Conservation (phyloP, 495 filamentous ascomycete genomes). For the Sphaerosporella brunnea region DNA sequence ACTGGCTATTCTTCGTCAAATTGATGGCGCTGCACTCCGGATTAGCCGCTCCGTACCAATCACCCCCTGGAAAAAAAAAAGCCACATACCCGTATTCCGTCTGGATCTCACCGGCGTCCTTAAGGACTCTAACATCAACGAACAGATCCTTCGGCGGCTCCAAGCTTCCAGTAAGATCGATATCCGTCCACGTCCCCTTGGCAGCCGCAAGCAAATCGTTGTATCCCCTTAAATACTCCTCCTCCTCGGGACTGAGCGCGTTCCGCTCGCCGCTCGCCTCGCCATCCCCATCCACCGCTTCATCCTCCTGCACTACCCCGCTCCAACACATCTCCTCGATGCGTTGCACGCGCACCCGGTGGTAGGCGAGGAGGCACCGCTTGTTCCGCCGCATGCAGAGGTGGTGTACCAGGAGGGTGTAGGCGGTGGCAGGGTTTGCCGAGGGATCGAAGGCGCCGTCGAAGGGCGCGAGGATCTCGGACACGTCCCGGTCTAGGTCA, state of each 20-base stretch:
- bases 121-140: slow-evolving; percentile 90
- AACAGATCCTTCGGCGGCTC: slow-evolving; percentile 92
- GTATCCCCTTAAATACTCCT: slow-evolving; percentile 86
- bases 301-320: slow-evolving; percentile 49
- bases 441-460: slow-evolving; percentile 65
- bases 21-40: slow-evolving; percentile 56
- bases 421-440: slow-evolving; percentile 66
- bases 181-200: slow-evolving; percentile 97
- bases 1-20: slow-evolving; percentile 93
- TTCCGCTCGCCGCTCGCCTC: slow-evolving; percentile 38
- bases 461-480: slow-evolving; percentile 61
- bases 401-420: slow-evolving; percentile 79
- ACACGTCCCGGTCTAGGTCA: slow-evolving; percentile 82
- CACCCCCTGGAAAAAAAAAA: not conserved
- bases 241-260: slow-evolving; percentile 89
- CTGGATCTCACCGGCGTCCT: slow-evolving; percentile 96
- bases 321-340: slow-evolving; percentile 89
- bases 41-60: not conserved
- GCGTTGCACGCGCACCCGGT: slow-evolving; percentile 73
- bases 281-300: slow-evolving; percentile 28
- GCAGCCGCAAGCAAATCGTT: slow-evolving; percentile 83
- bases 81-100: slow-evolving; percentile 85
- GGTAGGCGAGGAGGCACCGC: slow-evolving; percentile 86
- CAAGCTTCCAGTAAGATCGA: slow-evolving; percentile 86
- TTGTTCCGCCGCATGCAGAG: slow-evolving; percentile 93